phyloP scores from a whole-genome alignment of 352 stramenopile genomes.

The Elongisporangium undulatum region DNA sequence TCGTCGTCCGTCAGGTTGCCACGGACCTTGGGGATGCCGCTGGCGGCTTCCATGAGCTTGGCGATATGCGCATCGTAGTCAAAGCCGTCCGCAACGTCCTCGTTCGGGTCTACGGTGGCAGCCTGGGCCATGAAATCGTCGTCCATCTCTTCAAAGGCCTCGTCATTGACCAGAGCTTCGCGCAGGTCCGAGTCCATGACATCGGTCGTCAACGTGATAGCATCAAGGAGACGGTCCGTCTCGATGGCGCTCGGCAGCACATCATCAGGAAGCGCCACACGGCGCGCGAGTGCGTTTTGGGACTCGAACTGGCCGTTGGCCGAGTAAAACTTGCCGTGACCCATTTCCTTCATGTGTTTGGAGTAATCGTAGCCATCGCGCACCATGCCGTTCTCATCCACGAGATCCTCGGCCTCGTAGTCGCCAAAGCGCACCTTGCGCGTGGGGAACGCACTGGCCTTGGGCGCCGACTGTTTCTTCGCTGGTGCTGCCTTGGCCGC shows the following conservation, averaged over 20 bases:
- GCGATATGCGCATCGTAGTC: conserved; percentile 93
- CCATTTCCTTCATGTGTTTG: conserved; percentile 91
- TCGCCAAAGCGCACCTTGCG: conserved; percentile 65
- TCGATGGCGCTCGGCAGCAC: conserved; percentile 65
- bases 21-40: conserved; percentile 60
- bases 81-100: conserved; percentile 53
- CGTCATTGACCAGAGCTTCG: conserved; percentile 80
- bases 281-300: conserved; percentile 45
- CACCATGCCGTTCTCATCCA: conserved; percentile 86
- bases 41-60: conserved; percentile 88
- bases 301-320: conserved; percentile 64
- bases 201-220: conserved; percentile 80
- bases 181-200: conserved; percentile 86
- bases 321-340: conserved; percentile 80
- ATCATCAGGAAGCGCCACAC: conserved; percentile 60
- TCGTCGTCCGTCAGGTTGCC: conserved; percentile 70
- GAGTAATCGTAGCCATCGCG: conserved; percentile 93
- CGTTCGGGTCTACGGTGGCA: conserved; percentile 36
- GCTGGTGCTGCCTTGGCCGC: conserved; percentile 2
- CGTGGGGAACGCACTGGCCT: conserved; percentile 27
- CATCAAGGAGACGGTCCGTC: conserved; percentile 75
- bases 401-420: conserved; percentile 61
- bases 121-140: conserved; percentile 91
- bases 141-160: conserved; percentile 86
- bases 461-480: conserved; percentile 4